Conservation (phyloP, 805 yeast genomes). For the Ogataea sp. region DNA sequence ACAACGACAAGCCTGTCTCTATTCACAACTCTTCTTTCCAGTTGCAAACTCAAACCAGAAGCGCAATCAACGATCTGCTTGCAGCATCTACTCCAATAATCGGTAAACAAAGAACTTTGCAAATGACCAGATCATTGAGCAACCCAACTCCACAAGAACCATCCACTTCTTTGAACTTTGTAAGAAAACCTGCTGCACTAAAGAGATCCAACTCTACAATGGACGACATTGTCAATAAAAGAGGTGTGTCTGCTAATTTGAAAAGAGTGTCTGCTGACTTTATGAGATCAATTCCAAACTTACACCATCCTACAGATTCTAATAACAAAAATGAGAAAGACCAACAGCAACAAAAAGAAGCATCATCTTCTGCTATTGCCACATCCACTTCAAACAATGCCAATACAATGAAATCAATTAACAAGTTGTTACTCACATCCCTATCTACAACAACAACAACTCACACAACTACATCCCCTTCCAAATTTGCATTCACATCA, state of each 20-base stretch:
- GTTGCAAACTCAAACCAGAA: conserved; percentile 1
- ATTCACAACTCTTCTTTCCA: not conserved
- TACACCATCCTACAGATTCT: conserved; percentile 3
- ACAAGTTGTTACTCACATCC: no score
- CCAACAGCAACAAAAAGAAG: conserved; percentile 1
- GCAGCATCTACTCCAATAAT: conserved; percentile 26
- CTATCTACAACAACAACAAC: no score
- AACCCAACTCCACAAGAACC: not conserved
- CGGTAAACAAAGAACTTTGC: conserved; percentile 4
- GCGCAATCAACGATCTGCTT: conserved; percentile 24
- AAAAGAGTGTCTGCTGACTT: conserved; percentile 18
- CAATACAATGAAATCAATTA: no score
- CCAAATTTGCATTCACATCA: conserved; percentile 14
- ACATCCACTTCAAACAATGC: no score
- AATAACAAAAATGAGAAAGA: not conserved
- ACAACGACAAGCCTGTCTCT: not conserved
- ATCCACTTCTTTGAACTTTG: not conserved
- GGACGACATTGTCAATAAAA: conserved; percentile 19
- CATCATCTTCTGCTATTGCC: conserved; percentile 10
- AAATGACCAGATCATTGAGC: not conserved
- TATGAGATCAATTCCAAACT: conserved; percentile 9
- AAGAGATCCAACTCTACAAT: conserved; percentile 11
- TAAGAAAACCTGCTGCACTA: not conserved
- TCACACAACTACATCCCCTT: conserved; percentile 17
- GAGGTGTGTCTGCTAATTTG: conserved; percentile 19